Conservation (phyloP, 1,284 basidiomycete genomes). For the Cutaneotrichosporon cyanovorans region DNA sequence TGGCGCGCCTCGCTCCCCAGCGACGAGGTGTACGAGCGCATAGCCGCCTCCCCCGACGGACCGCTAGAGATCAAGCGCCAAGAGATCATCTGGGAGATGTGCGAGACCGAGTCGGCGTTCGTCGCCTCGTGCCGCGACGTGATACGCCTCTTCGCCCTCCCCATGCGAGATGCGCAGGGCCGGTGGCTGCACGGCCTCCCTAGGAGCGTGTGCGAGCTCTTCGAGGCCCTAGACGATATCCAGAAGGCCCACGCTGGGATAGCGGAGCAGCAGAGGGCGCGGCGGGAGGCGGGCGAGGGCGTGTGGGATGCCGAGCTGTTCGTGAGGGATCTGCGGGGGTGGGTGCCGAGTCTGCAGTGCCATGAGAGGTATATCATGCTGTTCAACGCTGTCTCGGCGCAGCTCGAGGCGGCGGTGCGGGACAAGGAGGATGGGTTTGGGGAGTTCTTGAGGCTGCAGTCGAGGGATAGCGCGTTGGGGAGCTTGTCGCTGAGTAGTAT, state of each 20-base stretch:
- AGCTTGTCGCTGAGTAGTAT: conserved; percentile 59
- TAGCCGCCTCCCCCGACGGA: conserved; percentile 38
- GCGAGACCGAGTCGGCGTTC: conserved; percentile 61
- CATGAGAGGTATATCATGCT: conserved; percentile 77
- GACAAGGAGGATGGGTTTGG: conserved; percentile 63
- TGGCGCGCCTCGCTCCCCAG: conserved; percentile 29
- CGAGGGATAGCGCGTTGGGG: conserved; percentile 59
- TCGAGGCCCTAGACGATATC: conserved; percentile 81
- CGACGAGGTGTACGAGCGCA: conserved; percentile 18
- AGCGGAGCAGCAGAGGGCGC: conserved; percentile 50
- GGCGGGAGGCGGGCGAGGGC: conserved; percentile 12
- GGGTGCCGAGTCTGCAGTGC: conserved; percentile 62
- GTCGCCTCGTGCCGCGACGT: conserved; percentile 59
- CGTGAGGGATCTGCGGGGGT: conserved; percentile 54
- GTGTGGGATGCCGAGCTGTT: conserved; percentile 49
- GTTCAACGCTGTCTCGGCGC: conserved; percentile 55
- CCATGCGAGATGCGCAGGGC: conserved; percentile 53
- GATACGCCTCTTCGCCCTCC: conserved; percentile 62
- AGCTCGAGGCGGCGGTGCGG: conserved; percentile 54
- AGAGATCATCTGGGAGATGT: conserved; percentile 61
- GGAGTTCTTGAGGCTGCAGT: conserved; percentile 72
- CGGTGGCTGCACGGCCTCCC: conserved; percentile 75
- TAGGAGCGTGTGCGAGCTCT: conserved; percentile 56
- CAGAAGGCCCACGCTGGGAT: conserved; percentile 64
- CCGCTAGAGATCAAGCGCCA: conserved; percentile 56